These are phyloP conservation scores for Mucor circinelloides DNA, from an alignment of 371 early-diverging fungal species.

Conservation along the genomic window DNA sequence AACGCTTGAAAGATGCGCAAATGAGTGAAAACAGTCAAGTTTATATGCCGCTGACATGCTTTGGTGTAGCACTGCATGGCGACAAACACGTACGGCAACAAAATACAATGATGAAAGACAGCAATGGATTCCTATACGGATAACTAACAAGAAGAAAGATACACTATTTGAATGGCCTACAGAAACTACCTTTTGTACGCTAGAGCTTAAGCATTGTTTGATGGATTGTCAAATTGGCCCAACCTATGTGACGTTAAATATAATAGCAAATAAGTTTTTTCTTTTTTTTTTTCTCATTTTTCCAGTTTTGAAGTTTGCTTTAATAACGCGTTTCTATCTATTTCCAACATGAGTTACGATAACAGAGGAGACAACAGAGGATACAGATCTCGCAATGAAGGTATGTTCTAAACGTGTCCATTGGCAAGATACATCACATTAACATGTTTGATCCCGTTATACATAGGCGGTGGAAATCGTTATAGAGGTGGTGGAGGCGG, in stretches of 20 bases:
- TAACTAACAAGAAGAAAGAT: too few relatives aligned
- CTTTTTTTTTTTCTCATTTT: not conserved
- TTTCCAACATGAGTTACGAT: conserved; percentile 37
- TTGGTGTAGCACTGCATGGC: too few relatives aligned
- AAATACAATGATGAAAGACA: too few relatives aligned
- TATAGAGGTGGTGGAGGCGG: conserved; percentile 22
- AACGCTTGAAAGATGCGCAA: too few relatives aligned
- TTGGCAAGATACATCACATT: not conserved
- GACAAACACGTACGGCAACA: too few relatives aligned
- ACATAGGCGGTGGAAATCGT: conserved; percentile 3
- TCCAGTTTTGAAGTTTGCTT: not conserved
- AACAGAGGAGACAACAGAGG: conserved; percentile 43
- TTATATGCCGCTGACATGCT: too few relatives aligned
- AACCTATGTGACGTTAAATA: not conserved
- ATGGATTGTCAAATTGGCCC: not conserved
- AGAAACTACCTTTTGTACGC: not conserved
- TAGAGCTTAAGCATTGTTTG: too few relatives aligned
- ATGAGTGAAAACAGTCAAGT: too few relatives aligned
- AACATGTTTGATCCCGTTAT: not conserved
- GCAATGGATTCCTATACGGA: too few relatives aligned
- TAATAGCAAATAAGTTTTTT: not conserved
- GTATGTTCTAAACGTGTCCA: conserved; percentile 2
- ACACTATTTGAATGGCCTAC: too few relatives aligned
- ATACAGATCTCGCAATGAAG: conserved; percentile 42
- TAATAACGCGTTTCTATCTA: not conserved